Percentiles rank a stretch among this genome's conserved stretches.
phyloP scores from a whole-genome alignment of 495 filamentous ascomycete genomes.

The Lentithecium fluviatile region DNA sequence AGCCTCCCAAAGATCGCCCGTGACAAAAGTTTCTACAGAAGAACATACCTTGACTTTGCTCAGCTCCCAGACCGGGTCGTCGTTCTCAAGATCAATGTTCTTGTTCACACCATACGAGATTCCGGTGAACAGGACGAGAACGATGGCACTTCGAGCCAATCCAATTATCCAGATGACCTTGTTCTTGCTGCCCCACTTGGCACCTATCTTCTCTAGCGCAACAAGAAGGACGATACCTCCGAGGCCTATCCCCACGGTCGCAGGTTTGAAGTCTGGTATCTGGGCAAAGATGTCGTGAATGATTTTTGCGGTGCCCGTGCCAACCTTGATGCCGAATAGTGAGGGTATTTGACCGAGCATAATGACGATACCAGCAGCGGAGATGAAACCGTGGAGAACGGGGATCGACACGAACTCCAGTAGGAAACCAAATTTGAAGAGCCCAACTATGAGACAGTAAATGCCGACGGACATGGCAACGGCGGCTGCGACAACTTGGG shows the following conservation, averaged over 20 bases:
- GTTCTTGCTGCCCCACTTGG: conserved; percentile 45
- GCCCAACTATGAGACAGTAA: conserved; percentile 51
- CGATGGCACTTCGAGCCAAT: conserved; percentile 85
- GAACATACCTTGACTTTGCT: conserved; percentile 42
- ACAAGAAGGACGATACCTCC: conserved; percentile 47
- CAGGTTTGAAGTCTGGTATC: conserved; percentile 46
- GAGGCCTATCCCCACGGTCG: conserved; percentile 51
- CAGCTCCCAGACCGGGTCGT: conserved; percentile 38
- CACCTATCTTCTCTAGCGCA: conserved; percentile 48
- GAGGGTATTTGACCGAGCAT: conserved; percentile 64
- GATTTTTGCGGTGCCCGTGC: conserved; percentile 44
- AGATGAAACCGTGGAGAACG: conserved; percentile 95
- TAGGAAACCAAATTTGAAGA: conserved; percentile 80
- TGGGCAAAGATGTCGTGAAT: conserved; percentile 47
- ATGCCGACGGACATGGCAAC: conserved; percentile 54
- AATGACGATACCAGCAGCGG: conserved; percentile 90
- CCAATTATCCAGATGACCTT: conserved; percentile 70
- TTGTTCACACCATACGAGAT: conserved; percentile 81
- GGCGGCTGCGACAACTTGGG: conserved; percentile 49
- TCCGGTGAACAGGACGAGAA: conserved; percentile 88
- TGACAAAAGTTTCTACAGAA: too few relatives aligned
- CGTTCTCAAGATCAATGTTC: conserved; percentile 43
- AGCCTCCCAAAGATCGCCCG: too few relatives aligned
- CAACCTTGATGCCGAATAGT: conserved; percentile 39
- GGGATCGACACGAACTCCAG: conserved; percentile 92